Conservation (phyloP, 1,139 yeast species). For the Kodamaea ohmeri region DNA sequence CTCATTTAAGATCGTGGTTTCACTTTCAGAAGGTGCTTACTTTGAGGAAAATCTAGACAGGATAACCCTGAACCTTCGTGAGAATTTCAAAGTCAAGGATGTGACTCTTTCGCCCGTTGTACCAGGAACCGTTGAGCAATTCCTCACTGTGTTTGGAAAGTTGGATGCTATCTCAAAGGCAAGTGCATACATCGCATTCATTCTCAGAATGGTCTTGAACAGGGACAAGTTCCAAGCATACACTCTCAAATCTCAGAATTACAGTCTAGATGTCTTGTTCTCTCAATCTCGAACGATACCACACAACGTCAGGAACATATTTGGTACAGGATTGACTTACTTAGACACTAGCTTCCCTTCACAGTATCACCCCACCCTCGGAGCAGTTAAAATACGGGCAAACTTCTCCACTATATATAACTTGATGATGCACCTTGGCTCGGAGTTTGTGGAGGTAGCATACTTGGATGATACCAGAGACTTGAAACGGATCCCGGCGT, state of each 20-base stretch:
- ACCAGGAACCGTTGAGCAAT: constrained; percentile 31
- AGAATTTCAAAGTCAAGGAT: constrained; percentile 21
- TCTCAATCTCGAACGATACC: constrained; percentile 8
- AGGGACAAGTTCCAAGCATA: constrained; percentile 20
- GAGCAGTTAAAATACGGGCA: constrained; percentile 6
- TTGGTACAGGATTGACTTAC: constrained; percentile 9
- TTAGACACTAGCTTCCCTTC: constrained; percentile 9
- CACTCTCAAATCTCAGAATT: constrained; percentile 35
- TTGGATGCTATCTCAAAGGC: constrained; percentile 22
- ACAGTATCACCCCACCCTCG: constrained; percentile 8
- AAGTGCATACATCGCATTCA: constrained; percentile 23
- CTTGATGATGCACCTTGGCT: constrained; percentile 5
- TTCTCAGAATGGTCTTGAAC: constrained; percentile 25
- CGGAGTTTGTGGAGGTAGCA: constrained; percentile 8
- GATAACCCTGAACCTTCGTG: constrained; percentile 11
- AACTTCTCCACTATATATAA: constrained; percentile 8
- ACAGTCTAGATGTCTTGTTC: constrained; percentile 12
- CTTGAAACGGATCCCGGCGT: constrained; percentile 18
- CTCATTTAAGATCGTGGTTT: constrained; percentile 22
- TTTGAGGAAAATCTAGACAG: constrained; percentile 16
- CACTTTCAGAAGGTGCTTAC: constrained; percentile 28
- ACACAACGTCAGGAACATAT: neutral
- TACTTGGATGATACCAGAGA: constrained; percentile 15
- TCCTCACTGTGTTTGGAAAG: constrained; percentile 28
- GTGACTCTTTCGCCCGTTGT: constrained; percentile 20